These are phyloP conservation scores for Drechslerella coelobrocha DNA, from an alignment of 2,329 filamentous ascomycete species.

Conservation along the genomic window DNA sequence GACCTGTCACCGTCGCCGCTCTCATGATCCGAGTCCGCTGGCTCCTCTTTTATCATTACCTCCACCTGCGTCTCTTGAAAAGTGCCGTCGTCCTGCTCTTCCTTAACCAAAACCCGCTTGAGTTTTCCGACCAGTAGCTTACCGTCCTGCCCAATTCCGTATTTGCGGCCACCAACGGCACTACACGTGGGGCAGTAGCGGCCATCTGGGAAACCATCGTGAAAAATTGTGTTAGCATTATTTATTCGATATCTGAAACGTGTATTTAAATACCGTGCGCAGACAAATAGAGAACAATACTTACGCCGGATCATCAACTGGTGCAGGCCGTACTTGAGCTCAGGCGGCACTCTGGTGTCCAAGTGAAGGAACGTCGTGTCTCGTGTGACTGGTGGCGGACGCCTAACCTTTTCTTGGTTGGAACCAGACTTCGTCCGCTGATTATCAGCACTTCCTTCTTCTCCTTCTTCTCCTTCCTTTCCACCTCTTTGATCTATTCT, in stretches of 20 bases:
- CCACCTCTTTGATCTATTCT: constrained; percentile 14
- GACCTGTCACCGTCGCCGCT: background rate
- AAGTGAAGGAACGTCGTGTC: constrained; percentile 64
- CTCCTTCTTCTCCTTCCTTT: background rate
- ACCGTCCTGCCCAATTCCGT: constrained; percentile 41
- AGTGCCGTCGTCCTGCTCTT: constrained; percentile 27
- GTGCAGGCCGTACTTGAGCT: constrained; percentile 65
- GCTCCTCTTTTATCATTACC: constrained; percentile 28
- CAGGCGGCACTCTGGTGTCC: constrained; percentile 62
- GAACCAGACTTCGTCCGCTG: constrained; percentile 7
- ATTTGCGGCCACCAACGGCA: constrained; percentile 32
- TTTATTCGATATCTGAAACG: background rate
- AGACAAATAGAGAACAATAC: constrained; percentile 5
- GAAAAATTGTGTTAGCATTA: background rate
- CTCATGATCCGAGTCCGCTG: constrained; percentile 35
- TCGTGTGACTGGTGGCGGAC: constrained; percentile 54
- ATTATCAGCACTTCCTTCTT: constrained; percentile 15
- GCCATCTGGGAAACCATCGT: too few species aligned
- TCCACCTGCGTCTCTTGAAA: constrained; percentile 33
- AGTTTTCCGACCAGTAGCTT: constrained; percentile 17
- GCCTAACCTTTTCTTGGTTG: constrained; percentile 55
- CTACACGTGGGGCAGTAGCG: constrained; percentile 50
- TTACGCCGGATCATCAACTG: constrained; percentile 63
- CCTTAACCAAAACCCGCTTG: constrained; percentile 34
- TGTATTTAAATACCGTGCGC: background rate